phyloP scores from a whole-genome alignment of 2,329 filamentous ascomycete species.

The Stemphylium beticola region DNA sequence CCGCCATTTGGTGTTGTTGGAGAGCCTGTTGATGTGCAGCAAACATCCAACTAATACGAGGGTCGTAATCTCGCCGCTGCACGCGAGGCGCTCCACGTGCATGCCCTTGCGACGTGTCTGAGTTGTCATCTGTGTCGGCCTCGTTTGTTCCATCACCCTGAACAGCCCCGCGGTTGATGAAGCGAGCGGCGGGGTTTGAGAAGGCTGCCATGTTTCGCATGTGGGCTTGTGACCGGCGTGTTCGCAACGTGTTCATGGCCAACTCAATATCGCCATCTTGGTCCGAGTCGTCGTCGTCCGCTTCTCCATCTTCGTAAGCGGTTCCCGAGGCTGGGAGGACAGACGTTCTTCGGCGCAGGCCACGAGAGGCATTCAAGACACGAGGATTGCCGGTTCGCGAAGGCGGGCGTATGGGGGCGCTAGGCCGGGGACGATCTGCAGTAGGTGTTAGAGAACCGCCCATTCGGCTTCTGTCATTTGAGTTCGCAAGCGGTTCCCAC shows the following conservation, averaged over 20 bases:
- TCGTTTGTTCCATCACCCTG: slow-evolving; percentile 36
- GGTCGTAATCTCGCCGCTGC: slow-evolving; percentile 47
- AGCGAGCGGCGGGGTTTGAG: slow-evolving; percentile 30
- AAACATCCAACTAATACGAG: slow-evolving; percentile 51
- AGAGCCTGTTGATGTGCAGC: slow-evolving; percentile 50
- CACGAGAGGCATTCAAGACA: slow-evolving; percentile 44
- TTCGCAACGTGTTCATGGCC: slow-evolving; percentile 44
- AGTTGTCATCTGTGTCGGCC: slow-evolving; percentile 48
- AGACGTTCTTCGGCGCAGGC: slow-evolving; percentile 48
- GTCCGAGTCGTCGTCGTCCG: slow-evolving; percentile 52
- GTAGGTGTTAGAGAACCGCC: slow-evolving; percentile 56
- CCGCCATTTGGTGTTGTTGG: slow-evolving; percentile 41
- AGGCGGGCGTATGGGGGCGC: slow-evolving; percentile 48
- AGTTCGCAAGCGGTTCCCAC: slow-evolving; percentile 54
- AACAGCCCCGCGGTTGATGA: slow-evolving; percentile 32
- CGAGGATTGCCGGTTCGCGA: slow-evolving; percentile 46
- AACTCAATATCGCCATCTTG: slow-evolving; percentile 47
- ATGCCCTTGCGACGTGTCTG: slow-evolving; percentile 46
- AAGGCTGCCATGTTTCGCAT: slow-evolving; percentile 39
- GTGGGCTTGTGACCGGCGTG: slow-evolving; percentile 44
- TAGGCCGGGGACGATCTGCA: slow-evolving; percentile 53
- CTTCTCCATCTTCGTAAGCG: slow-evolving; percentile 51
- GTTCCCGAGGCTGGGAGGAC: slow-evolving; percentile 43
- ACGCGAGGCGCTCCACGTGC: slow-evolving; percentile 30
- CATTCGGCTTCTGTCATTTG: slow-evolving; percentile 53